These are phyloP conservation scores for Corylus avellana DNA, from an alignment of 306 rosid species.

Conservation along the genomic window DNA sequence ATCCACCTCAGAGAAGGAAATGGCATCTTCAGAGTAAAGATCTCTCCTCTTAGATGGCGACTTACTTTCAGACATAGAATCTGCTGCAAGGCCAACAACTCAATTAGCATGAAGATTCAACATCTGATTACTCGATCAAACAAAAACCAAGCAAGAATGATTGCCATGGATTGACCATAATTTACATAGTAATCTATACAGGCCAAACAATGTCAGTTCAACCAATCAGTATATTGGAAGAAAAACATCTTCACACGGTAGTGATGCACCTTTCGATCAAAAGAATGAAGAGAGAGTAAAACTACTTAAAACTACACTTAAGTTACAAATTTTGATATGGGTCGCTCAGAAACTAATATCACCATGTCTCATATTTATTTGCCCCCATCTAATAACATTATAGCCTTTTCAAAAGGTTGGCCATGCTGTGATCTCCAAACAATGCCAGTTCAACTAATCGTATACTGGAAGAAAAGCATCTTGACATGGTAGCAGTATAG, in stretches of 20 bases:
- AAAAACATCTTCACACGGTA: background rate
- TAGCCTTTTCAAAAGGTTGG: background rate
- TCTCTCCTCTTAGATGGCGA: constrained; percentile 42
- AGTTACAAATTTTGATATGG: background rate
- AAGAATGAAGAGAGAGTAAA: background rate
- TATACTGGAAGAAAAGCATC: constrained; percentile 4
- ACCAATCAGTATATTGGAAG: constrained; percentile 1
- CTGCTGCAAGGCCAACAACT: constrained; percentile 40
- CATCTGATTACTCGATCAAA: background rate
- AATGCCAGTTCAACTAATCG: background rate
- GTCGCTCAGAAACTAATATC: background rate
- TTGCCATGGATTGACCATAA: background rate
- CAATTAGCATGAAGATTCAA: constrained; percentile 12
- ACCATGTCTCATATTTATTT: background rate
- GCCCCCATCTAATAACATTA: background rate
- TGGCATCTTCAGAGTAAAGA: constrained; percentile 51
- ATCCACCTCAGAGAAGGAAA: constrained; percentile 80
- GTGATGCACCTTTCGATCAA: background rate
- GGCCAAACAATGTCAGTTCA: background rate
- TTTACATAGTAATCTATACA: background rate
- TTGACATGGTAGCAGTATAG: background rate
- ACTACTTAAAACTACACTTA: background rate
- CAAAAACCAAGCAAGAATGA: background rate
- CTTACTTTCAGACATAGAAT: constrained; percentile 34
- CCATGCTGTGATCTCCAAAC: background rate